Evolutionary conservation across 2,329 filamentous ascomycete species (phyloP).

Genomic region (Penicillium hordei): DNA sequence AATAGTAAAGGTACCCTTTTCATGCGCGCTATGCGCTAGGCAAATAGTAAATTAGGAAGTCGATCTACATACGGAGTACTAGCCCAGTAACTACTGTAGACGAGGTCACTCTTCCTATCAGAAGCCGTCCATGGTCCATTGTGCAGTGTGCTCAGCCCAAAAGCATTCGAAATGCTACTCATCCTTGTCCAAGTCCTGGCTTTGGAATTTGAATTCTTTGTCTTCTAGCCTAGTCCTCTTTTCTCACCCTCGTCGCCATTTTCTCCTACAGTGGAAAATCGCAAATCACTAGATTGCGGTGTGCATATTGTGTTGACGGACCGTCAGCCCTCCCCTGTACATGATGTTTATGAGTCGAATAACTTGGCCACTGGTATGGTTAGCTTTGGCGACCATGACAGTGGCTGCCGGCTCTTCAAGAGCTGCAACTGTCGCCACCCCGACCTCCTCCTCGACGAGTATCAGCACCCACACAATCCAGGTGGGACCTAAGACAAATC

Average conservation of each 20-base stretch:
- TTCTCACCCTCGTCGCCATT: not conserved
- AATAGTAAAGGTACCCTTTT: too few species aligned
- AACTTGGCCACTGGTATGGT: slow-evolving; percentile 3
- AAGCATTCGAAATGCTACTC: not conserved
- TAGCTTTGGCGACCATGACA: slow-evolving; percentile 4
- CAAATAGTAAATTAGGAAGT: not conserved
- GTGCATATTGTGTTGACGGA: not conserved
- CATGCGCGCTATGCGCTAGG: not conserved
- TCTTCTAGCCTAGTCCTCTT: not conserved
- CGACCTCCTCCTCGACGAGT: slow-evolving; percentile 19
- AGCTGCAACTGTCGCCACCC: not conserved
- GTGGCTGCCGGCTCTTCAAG: not conserved
- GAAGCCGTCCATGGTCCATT: not conserved
- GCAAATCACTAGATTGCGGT: not conserved
- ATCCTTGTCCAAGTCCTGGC: not conserved
- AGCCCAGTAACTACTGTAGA: not conserved
- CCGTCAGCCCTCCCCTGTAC: not conserved
- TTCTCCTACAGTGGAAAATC: not conserved
- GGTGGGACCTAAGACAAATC: slow-evolving; percentile 34
- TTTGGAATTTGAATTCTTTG: slow-evolving; percentile 2
- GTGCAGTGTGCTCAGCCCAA: not conserved
- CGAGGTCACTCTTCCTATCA: not conserved
- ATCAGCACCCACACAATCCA: slow-evolving; percentile 34
- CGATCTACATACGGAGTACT: not conserved
- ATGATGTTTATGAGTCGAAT: slow-evolving; percentile 9